Conservation (phyloP, 257 asterid genomes). For the Paraleonurus japonicus region DNA sequence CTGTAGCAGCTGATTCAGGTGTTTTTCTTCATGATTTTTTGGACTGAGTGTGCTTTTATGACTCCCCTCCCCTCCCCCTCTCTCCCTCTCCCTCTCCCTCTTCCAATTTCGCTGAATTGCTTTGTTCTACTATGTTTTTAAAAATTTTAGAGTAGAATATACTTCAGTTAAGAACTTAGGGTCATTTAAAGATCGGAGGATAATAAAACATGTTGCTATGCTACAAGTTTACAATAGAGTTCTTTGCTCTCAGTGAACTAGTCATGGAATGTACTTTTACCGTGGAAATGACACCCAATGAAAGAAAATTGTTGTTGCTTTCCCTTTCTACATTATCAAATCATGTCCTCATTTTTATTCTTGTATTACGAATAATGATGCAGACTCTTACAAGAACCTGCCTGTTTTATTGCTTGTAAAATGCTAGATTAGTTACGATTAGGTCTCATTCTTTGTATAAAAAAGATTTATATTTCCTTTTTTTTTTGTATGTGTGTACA, state of each 20-base stretch:
- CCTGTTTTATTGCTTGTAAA: not conserved
- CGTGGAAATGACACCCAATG: constrained; percentile 6
- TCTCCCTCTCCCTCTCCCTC: too few species aligned
- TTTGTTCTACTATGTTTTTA: not conserved
- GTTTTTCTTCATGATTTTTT: constrained; percentile 1
- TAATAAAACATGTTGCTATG: not conserved
- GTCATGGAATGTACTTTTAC: not conserved
- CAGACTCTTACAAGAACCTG: not conserved
- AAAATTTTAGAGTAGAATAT: constrained; percentile 14
- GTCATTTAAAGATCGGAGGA: constrained; percentile 7
- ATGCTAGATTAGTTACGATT: not conserved
- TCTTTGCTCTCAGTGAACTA: too few species aligned
- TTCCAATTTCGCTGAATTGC: not conserved
- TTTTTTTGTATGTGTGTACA: constrained; percentile 28
- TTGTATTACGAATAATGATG: constrained; percentile 9
- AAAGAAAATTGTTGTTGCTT: not conserved
- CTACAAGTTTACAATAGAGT: not conserved
- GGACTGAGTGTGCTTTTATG: not conserved
- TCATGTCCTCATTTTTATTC: constrained; percentile 11
- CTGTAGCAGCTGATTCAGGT: constrained; percentile 8
- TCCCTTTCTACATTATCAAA: not conserved
- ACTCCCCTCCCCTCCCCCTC: too few species aligned
- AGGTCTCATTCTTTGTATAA: too few species aligned
- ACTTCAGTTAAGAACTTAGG: constrained; percentile 15
- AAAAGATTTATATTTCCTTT: constrained; percentile 17